A percentile compares a stretch with the other conserved stretches of the same genome.
These are phyloP conservation scores for Gossypium thurberi DNA, from an alignment of 345 rosid genomes.

Conservation along the genomic window DNA sequence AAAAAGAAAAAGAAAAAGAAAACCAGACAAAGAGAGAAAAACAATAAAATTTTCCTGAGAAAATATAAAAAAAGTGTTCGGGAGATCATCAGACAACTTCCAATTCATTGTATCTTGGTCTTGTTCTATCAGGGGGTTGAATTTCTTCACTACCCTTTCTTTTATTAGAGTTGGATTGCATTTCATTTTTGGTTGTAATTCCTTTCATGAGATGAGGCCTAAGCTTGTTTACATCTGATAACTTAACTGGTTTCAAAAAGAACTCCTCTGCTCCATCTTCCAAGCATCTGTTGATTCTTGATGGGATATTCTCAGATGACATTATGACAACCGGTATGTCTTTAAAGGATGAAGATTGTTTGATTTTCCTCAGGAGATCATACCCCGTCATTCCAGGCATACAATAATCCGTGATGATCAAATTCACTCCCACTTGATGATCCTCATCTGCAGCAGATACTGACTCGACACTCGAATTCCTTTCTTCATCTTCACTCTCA, in stretches of 20 bases:
- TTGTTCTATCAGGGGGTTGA: slow-evolving; percentile 29
- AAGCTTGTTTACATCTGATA: slow-evolving; percentile 76
- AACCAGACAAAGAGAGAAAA: not conserved
- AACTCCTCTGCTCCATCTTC: slow-evolving; percentile 94
- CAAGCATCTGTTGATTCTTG: slow-evolving; percentile 74
- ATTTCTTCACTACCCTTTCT: slow-evolving; percentile 9
- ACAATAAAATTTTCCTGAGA: not conserved
- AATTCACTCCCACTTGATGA: slow-evolving; percentile 44
- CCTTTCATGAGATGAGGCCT: slow-evolving; percentile 51
- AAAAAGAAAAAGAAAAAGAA: not conserved
- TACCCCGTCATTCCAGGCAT: slow-evolving; percentile 99
- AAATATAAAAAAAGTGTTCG: not conserved
- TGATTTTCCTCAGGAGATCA: slow-evolving; percentile 78
- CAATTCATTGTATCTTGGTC: slow-evolving; percentile 23
- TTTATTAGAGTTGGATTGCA: not conserved
- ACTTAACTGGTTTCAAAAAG: slow-evolving; percentile 74
- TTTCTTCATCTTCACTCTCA: slow-evolving; percentile 11
- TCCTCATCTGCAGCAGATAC: slow-evolving; percentile 23
- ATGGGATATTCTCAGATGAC: slow-evolving; percentile 89
- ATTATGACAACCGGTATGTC: slow-evolving; percentile 90
- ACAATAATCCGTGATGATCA: slow-evolving; percentile 89
- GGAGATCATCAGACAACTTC: slow-evolving; percentile 7
- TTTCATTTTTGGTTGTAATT: slow-evolving; percentile 15
- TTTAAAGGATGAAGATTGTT: slow-evolving; percentile 64
- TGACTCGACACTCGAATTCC: slow-evolving; percentile 16